Evolutionary conservation across 257 asterid species (phyloP), one percentile per base, ranked within the genome.

Genomic region (Leonotis leonurus): DNA sequence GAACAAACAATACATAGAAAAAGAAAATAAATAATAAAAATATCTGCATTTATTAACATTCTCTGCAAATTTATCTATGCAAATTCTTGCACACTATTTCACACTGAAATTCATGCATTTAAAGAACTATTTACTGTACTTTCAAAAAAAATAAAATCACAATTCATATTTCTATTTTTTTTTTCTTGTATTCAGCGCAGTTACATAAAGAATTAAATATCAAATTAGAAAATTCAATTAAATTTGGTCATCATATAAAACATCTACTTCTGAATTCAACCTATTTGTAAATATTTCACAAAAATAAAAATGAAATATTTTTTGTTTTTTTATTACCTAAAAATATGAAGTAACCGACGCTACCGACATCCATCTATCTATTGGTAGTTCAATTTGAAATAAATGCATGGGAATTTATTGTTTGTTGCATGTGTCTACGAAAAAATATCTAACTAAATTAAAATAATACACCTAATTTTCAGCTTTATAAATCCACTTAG

Each of bases 21-120:
- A 50, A 5, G 25, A 8, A 18, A 18, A 8, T 39, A 1, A 30
- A 6, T 3, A 13, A 0, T 10, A 25, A n/a, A 14, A 16, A 14
- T 37, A 12, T 37, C 4, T 37, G 12, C 44, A 11, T 8, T 10
- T 9, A 10, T 67, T 73, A 76, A 85, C 87, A 85, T 85, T 85
- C 89, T 78, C 85, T 76, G 82, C 53, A 65, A 40, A 20, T 43
- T 64, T 41, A 11, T 36, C 56, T 61, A 62, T 54, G 21, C 16
- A 67, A 64, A 74, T 53, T 77, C 71, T 69, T 44, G 32, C 12
- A 33, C 16, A 1, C 7, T 14, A 27, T 60, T 75, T 66, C 65
- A 75, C 78, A 53, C 85, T 73, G 85, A 85, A 75, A 64, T 78
- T 75, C 73, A 80, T 75, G 81, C 58, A 62, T 27, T 33, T 30